Conservation (phyloP, 139 green algal species). For the Tetradesmus lagerheimii region DNA sequence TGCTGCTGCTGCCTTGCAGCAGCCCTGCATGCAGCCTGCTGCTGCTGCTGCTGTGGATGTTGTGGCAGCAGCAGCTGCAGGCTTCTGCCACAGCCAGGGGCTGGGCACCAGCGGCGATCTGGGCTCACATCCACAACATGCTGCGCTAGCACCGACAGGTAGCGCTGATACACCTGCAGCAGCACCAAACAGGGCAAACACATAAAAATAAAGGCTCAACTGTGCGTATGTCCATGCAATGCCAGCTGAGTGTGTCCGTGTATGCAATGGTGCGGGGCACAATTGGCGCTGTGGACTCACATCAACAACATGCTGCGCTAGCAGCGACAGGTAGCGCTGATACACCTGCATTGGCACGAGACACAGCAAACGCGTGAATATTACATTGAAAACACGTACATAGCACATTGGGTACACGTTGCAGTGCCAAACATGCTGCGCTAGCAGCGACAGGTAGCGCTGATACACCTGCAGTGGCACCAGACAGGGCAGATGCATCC, state of each 20-base stretch:
- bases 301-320: conserved; percentile 19
- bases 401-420: too few species aligned
- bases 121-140: conserved; percentile 14
- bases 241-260: too few species aligned
- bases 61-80: background rate
- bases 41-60: background rate
- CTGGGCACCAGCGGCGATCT: conserved; percentile 7
- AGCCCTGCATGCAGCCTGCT: background rate
- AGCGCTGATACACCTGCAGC: conserved; percentile 34
- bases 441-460: too few species aligned
- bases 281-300: background rate
- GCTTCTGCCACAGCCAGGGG: conserved; percentile 13
- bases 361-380: too few species aligned
- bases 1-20: background rate
- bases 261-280: conserved; percentile 25
- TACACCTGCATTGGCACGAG: background rate
- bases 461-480: too few species aligned
- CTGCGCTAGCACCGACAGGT: background rate
- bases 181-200: background rate
- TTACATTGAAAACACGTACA: too few species aligned
- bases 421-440: too few species aligned
- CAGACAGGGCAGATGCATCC: too few species aligned
- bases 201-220: too few species aligned
- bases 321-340: conserved; percentile 13
- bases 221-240: too few species aligned